Base-by-base conservation (phyloP, 1,284 basidiomycete genomes). In the Cryptococcus floricola region DNA sequence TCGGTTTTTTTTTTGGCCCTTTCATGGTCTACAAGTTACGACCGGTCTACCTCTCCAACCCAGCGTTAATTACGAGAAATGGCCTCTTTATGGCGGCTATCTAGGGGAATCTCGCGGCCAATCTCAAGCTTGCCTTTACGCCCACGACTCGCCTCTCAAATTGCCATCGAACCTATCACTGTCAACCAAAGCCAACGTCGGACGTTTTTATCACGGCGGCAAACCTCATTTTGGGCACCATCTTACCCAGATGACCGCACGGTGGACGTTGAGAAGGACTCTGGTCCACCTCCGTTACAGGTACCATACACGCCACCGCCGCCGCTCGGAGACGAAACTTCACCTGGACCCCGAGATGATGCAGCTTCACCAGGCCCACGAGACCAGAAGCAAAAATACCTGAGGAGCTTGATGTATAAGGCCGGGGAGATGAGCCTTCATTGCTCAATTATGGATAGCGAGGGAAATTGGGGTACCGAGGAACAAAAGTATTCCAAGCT, bases 401-500 rank as follows among this genome's bases (percentile, higher is more conserved):
- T 77, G 42, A 69, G 76, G 54, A 74, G 70, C 54, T 54, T 77
- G 46, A 76, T 77, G 74, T 71, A 76, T 44, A 74, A 73, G 57
- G 74, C 76, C 1, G 75, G 75, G 13, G 75, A 77, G 59, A 59
- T 77, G 25, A 72, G 69, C 27, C 50, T 77, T 44, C 56, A 68
- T 53, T 76, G 75, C 74, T 93, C 90, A 27, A 81, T 93, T n/a
- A 80, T 94, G 59, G 91, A 94, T 73, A 80, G 84, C 27, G 84
- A 87, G 74, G 91, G 90, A 82, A 86, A 87, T 67, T 90, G 96
- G 65, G 89, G 88, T 73, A 90, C 86, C 31, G 91, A 92, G 54
- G 92, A 90, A 42, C 91, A 92, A 23, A 85, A 88, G 67, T 94
- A 95, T 77, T 90, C 87, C 68, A 91, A 89, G 76, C 85, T 87